Percentiles rank a stretch among this genome's conserved stretches.
phyloP scores from a whole-genome alignment of 106 monocot species.

The Dioscorea alata region DNA sequence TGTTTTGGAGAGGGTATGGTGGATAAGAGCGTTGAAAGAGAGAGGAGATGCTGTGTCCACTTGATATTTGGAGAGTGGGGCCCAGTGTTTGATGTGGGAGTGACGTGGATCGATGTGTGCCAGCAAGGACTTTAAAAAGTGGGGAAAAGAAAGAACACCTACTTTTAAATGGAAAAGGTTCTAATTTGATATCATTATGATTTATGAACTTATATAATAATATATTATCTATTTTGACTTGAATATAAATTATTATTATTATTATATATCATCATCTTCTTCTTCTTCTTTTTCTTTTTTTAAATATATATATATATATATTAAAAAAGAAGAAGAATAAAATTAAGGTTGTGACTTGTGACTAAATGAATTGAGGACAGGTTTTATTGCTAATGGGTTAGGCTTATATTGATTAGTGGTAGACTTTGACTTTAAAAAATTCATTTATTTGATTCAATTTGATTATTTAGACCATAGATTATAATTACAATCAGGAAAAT shows the following conservation, averaged over 20 bases:
- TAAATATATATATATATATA: no score
- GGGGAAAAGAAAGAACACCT: not conserved
- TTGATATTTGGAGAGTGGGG: not conserved
- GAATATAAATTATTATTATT: not conserved
- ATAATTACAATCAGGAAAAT: no score
- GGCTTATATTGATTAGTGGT: no score
- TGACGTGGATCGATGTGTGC: not conserved
- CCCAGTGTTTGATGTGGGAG: not conserved
- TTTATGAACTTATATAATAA: not conserved
- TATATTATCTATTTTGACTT: not conserved
- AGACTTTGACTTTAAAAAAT: no score
- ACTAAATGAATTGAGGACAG: no score
- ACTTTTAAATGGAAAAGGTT: conserved; percentile 1
- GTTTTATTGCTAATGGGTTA: no score
- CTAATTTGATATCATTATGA: not conserved
- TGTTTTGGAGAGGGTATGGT: not conserved
- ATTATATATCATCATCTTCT: no score
- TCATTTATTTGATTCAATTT: no score
- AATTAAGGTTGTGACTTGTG: no score
- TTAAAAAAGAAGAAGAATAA: no score
- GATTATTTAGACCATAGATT: no score
- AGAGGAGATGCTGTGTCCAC: not conserved
- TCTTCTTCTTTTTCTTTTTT: no score
- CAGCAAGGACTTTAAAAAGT: not conserved
- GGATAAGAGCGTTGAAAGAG: not conserved